Evolutionary conservation across 495 filamentous ascomycete genomes (phyloP), one percentile per base, ranked within the genome.

Genomic region (Aspergillus coremiiformis): DNA sequence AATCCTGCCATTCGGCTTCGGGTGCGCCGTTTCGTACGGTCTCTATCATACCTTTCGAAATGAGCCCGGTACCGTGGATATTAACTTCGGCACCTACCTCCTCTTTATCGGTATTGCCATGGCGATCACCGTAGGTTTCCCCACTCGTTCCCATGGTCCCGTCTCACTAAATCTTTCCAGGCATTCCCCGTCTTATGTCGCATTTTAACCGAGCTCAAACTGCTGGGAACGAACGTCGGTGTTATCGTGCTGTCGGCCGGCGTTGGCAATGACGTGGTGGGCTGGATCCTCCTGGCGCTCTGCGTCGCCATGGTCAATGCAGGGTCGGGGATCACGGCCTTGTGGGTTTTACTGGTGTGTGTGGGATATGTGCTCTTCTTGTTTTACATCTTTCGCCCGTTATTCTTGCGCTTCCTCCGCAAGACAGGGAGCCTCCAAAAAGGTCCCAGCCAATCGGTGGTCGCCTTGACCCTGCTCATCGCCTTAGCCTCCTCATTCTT

Each of bases 251-350:
- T 98, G 14, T 92, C 93, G 12, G 93, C 93, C 9, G 93, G 93
- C 29, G 91, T 96, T 26, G 91, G 91, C 9, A 98, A 98, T 56
- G 93, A 98, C 61, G 90, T 97, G 20, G 81, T 89, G 9, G 93
- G 92, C 33, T 98, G 92, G 92, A 83, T 98, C 56, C 73, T 98
- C 23, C 83, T 98, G 7, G 92, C 92, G 2, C 82, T 98, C 32
- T 96, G 91, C 61, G 92, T 98, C 29, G 89, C 92, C 2, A 70
- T 98, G 47, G 93, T 96, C 45, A 98, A 98, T 61, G 89, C 90
- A 14, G 83, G 81, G 33, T 84, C 76, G 49, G 93, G 93, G 2
- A 60, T 98, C 20, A 86, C 89, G 4, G 92, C 93, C 4, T 76
- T 98, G 6, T 98, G 84, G 66, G 89, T 96, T 9, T 70, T 98